Base-by-base conservation (phyloP, 768 basidiomycete genomes). In the Trametes maxima region DNA sequence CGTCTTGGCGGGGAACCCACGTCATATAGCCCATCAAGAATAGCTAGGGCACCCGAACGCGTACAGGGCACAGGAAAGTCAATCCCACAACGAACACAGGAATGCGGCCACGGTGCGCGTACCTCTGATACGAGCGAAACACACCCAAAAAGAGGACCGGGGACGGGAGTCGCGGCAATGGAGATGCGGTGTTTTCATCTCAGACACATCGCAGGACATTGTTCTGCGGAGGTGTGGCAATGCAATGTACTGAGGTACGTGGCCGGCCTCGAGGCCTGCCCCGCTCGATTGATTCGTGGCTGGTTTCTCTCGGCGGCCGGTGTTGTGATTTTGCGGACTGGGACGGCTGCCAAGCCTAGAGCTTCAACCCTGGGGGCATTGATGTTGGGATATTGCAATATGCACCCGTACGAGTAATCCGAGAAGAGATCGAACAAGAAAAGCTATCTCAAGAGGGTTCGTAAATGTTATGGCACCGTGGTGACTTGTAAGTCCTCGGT, bases 201-300 rank as follows among this genome's bases (percentile, higher is more conserved):
- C 22, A 58, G 47, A 58, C 42, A 48, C 25, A 50, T 48, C 47
- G 47, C 48, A 77, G 59, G 66, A 85, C 85, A 88, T 33, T 82
- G 70, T 88, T 24, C 5, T 52, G 5, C 13, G 5, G 13, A 12
- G 36, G 25, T 86, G 21, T 78, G 62, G 13, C 76, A 77, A 64
- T 89, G 87, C 2, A 82, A 78, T 45, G 86, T 71, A 16, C 72
- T 35, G 28, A 33, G 28, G 28, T 33, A 3, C 19, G 2, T 12
- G 37, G 16, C 21, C 11, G 4, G 24, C 37, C 35, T 50, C 45
- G 21, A 40, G 19, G 45, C 22, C 5, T 12, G 5, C 13, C 19
- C 45, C 33, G 33, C 8, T 17, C 16, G 33, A 19, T 25, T 36
- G 35, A n/a, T 50, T 17, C 33, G 19, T 49, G 25, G 28, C 6